Evolutionary conservation across 495 filamentous ascomycete species (phyloP).

Genomic region (Amphirosellinia nigrospora): DNA sequence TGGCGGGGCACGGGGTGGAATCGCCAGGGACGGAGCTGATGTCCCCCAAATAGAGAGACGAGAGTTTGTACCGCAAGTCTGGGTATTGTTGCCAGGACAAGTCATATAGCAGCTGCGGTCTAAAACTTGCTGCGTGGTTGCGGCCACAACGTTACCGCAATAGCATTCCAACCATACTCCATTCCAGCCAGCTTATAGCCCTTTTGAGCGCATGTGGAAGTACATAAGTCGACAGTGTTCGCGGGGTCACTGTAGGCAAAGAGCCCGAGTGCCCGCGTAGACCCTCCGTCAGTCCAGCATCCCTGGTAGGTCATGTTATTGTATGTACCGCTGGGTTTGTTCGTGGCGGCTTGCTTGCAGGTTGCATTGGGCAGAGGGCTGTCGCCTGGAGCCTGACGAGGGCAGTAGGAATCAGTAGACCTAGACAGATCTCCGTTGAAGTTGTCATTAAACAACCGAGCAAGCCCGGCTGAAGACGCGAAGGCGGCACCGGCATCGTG

Average conservation of each 20-base stretch:
- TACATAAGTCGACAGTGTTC: constrained; percentile 2
- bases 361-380: neutral
- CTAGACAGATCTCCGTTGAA: neutral
- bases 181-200: constrained; percentile 1
- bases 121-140: neutral
- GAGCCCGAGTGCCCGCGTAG: neutral
- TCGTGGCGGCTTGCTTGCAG: neutral
- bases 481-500: constrained; percentile 5
- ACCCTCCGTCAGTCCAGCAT: neutral
- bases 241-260: neutral
- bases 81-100: constrained; percentile 4
- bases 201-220: constrained; percentile 3
- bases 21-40: neutral
- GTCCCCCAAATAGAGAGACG: constrained; percentile 1
- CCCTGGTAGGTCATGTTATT: neutral
- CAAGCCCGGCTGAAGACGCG: neutral
- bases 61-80: neutral
- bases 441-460: constrained; percentile 1
- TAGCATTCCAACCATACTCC: constrained; percentile 2
- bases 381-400: constrained; percentile 1
- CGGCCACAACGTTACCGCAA: neutral
- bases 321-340: neutral
- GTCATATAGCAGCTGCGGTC: neutral
- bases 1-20: neutral
- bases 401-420: neutral